These are phyloP conservation scores for Avena eriantha DNA, from an alignment of 176 grass and related monocot species.

Conservation along the genomic window DNA sequence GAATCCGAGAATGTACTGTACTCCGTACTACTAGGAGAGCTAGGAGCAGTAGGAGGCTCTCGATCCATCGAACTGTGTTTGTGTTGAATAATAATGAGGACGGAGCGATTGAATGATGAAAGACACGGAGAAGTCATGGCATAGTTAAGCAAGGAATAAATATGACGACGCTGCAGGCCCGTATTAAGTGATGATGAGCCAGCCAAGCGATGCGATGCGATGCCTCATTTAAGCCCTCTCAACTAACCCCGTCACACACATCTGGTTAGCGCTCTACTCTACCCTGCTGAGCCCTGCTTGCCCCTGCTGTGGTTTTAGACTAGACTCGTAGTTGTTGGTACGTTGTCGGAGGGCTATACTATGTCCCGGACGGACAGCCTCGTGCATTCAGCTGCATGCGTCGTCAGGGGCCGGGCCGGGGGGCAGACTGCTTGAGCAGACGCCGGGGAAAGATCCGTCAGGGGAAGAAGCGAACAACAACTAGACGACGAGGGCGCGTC, in stretches of 20 bases:
- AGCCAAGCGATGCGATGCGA: conserved; percentile 19
- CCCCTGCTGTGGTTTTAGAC: background rate
- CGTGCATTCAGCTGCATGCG: background rate
- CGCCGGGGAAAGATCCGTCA: conserved; percentile 42
- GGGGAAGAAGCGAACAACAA: conserved; percentile 56
- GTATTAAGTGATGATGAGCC: conserved; percentile 37
- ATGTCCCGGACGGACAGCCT: no score
- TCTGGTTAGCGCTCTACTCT: no score
- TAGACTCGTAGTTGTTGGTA: background rate
- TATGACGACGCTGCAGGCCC: conserved; percentile 26
- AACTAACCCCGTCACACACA: background rate
- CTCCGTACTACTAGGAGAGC: background rate
- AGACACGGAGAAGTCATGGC: conserved; percentile 63
- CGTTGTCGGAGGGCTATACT: background rate
- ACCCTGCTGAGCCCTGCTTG: no score
- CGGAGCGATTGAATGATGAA: conserved; percentile 43
- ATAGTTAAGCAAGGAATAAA: conserved; percentile 53
- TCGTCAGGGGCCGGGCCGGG: background rate
- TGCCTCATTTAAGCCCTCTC: background rate
- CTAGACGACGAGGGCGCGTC: conserved; percentile 45
- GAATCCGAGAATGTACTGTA: background rate
- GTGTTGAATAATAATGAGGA: background rate
- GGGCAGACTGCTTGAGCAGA: background rate
- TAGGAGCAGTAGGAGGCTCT: background rate
- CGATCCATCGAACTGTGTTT: background rate